Evolutionary conservation across 2,329 filamentous ascomycete species (phyloP), one percentile per base, ranked within the genome.

Genomic region (Colletotrichum siamense): DNA sequence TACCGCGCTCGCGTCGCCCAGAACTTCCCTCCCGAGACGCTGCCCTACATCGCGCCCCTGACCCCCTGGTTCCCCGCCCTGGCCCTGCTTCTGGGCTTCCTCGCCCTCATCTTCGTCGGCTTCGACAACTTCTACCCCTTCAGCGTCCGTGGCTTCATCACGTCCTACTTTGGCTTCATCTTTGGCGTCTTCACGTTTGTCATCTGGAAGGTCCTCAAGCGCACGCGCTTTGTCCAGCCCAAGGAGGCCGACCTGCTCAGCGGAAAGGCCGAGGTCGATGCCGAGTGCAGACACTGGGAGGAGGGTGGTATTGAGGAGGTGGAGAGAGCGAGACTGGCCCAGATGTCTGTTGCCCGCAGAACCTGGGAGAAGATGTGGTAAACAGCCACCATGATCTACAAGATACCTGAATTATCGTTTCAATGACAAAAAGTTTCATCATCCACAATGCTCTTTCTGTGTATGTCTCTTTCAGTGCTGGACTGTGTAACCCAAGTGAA

Each of bases 261-360:
- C 44, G 92, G 93, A 74, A 85, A 94, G 75, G 90, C 90, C 8
- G 93, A 94, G 82, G 91, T 94, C 77, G 93, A 94, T 70, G 91
- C 91, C 77, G 86, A 87, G 81, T 87, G 86, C 78, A 79, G 82
- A 22, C 81, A 85, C 61, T 87, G 86, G 86, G 86, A 87, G 74
- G 85, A 87, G 78, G 86, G 86, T 8, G 86, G 86, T 6, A 84
- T 89, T 36, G 86, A 88, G 77, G 87, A 88, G 79, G 87, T 88
- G 70, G 85, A 87, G 79, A 80, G 80, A 78, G 78, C 79, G 22
- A 81, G 82, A 57, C 79, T 87, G 28, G 82, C 82, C 8, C 78
- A 80, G 30, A 86, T 87, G 85, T 76, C 80, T 22, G 81, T 86
- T 59, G 79, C 78, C 73, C 81, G 79, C 64, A 83, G 86, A 6